These are phyloP conservation scores for Trichoderma sp. DNA, from an alignment of 2,329 filamentous ascomycete species.

Conservation along the genomic window DNA sequence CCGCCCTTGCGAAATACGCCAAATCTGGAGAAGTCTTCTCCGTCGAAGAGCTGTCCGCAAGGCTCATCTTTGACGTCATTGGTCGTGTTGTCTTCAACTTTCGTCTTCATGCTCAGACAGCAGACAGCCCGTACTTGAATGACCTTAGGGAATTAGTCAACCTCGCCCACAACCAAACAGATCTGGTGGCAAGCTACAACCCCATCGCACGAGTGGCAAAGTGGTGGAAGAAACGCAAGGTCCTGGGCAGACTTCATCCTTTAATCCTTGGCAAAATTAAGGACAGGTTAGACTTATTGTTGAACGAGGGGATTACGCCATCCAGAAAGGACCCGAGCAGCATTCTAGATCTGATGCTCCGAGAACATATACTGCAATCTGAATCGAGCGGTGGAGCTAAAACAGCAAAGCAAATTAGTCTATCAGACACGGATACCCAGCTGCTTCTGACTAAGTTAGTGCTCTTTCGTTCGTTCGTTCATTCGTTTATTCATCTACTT, in stretches of 20 bases:
- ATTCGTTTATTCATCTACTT: not conserved
- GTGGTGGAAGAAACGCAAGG: not conserved
- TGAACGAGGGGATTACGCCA: constrained; percentile 21
- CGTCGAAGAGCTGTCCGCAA: constrained; percentile 25
- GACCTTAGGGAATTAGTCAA: not conserved
- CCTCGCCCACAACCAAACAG: not conserved
- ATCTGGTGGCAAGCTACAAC: constrained; percentile 11
- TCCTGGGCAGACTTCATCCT: constrained; percentile 7
- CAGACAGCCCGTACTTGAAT: constrained; percentile 21
- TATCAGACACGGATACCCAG: not conserved
- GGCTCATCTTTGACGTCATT: constrained; percentile 28
- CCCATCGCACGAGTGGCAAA: not conserved
- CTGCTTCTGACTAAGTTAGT: not conserved
- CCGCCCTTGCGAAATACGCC: constrained; percentile 15
- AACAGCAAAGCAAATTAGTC: not conserved
- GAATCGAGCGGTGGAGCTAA: not conserved
- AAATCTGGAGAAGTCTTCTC: constrained; percentile 23
- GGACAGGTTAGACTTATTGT: constrained; percentile 17
- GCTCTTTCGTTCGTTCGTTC: not conserved
- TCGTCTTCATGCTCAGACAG: constrained; percentile 24
- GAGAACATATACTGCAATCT: constrained; percentile 19
- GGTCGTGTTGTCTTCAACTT: constrained; percentile 25
- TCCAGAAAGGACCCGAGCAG: constrained; percentile 23
- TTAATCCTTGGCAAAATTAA: constrained; percentile 9
- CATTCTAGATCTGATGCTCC: constrained; percentile 27